Evolutionary conservation across 345 rosid species (phyloP).

Genomic region (Boechera retrofracta): DNA sequence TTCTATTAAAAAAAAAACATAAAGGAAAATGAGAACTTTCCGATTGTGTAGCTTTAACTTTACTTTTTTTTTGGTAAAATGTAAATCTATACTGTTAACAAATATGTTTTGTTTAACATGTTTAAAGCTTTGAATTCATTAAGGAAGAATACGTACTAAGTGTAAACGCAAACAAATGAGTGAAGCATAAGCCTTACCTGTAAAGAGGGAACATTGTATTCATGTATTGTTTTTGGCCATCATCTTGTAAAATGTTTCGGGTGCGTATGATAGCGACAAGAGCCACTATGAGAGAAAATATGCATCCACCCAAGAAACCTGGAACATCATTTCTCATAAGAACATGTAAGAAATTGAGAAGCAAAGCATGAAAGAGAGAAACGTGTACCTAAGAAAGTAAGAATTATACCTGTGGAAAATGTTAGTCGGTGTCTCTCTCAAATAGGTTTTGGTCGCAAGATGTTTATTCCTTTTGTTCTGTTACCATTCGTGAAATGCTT

Average conservation of each 20-base stretch:
- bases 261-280: constrained; percentile 51
- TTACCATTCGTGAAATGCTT: constrained; percentile 79
- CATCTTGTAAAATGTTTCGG: constrained; percentile 42
- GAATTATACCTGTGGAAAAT: constrained; percentile 55
- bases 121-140: neutral
- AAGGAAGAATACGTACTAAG: neutral
- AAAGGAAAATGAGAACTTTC: neutral
- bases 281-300: constrained; percentile 55
- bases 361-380: neutral
- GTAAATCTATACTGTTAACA: neutral
- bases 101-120: neutral
- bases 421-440: constrained; percentile 66
- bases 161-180: neutral
- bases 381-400: constrained; percentile 23
- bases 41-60: neutral
- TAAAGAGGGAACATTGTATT: constrained; percentile 67
- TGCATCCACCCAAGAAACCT: constrained; percentile 70
- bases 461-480: constrained; percentile 62
- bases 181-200: constrained; percentile 44
- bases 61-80: too few relatives aligned
- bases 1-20: too few relatives aligned
- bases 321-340: constrained; percentile 20
- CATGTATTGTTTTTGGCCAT: constrained; percentile 54
- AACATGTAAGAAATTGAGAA: neutral
- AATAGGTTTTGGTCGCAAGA: constrained; percentile 57